phyloP scores from a whole-genome alignment of 2,329 filamentous ascomycete genomes.

The Hypoxylon sp. region DNA sequence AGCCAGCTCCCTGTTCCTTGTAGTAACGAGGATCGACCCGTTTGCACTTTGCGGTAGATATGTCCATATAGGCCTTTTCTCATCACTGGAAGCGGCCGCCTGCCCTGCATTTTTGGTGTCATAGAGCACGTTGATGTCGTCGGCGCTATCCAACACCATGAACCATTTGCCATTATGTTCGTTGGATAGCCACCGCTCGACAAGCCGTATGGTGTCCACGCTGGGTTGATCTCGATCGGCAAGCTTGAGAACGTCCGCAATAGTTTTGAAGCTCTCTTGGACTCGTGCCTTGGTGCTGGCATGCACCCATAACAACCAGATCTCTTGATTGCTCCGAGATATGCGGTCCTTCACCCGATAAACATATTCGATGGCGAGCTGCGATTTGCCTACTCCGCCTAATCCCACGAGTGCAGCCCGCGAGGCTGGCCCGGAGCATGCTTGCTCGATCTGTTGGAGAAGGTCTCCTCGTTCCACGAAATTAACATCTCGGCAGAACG shows the following conservation, averaged over 20 bases:
- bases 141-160: not conserved
- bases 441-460: not conserved
- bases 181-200: not conserved
- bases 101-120: not conserved
- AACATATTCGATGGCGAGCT: not conserved
- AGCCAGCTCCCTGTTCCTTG: not conserved
- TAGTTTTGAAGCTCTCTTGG: not conserved
- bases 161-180: not conserved
- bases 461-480: not conserved
- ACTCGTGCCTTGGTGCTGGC: not conserved
- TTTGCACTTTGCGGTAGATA: slow-evolving; percentile 1
- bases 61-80: not conserved
- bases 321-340: not conserved
- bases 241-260: not conserved
- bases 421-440: not conserved
- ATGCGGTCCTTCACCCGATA: not conserved
- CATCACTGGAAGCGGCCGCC: not conserved
- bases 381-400: not conserved
- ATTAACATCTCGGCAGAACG: not conserved
- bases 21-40: not conserved
- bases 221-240: not conserved
- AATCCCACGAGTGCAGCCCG: not conserved
- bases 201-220: not conserved
- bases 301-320: not conserved
- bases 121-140: not conserved